These are phyloP conservation scores for Neurospora africana DNA, from an alignment of 495 filamentous ascomycete species.

Conservation along the genomic window DNA sequence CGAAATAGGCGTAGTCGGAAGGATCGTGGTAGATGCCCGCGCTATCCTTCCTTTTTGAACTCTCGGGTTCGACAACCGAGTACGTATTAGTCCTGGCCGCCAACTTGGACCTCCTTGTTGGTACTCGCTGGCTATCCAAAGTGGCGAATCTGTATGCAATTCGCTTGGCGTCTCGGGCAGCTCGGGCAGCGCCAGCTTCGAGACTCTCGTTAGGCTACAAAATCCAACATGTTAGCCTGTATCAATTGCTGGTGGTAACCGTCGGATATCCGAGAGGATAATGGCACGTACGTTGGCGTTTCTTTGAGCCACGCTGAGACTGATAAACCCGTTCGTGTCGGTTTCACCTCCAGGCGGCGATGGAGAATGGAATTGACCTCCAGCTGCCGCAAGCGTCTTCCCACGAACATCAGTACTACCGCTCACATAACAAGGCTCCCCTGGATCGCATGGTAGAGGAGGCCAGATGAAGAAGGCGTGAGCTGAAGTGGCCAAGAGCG, in stretches of 20 bases:
- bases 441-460: conserved; percentile 13
- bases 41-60: conserved; percentile 42
- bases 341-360: neutral
- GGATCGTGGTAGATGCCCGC: conserved; percentile 64
- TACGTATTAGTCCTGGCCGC: conserved; percentile 39
- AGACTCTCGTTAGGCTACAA: conserved; percentile 6
- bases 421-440: conserved; percentile 5
- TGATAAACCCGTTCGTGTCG: neutral
- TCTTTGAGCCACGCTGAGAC: conserved; percentile 8
- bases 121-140: neutral
- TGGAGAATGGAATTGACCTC: neutral
- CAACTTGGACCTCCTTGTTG: conserved; percentile 8
- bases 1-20: conserved; percentile 68
- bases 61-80: conserved; percentile 44
- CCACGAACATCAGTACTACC: neutral
- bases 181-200: conserved; percentile 3
- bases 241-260: neutral
- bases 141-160: conserved; percentile 15
- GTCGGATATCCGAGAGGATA: neutral
- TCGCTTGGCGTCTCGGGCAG: conserved; percentile 8
- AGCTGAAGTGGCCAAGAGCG: conserved; percentile 30
- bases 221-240: conserved; percentile 3
- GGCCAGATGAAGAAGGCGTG: conserved; percentile 28
- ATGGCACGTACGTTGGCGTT: conserved; percentile 10
- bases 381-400: neutral